phyloP scores from a whole-genome alignment of 1,139 yeast genomes.

The Lodderomyces metapsilosis region DNA sequence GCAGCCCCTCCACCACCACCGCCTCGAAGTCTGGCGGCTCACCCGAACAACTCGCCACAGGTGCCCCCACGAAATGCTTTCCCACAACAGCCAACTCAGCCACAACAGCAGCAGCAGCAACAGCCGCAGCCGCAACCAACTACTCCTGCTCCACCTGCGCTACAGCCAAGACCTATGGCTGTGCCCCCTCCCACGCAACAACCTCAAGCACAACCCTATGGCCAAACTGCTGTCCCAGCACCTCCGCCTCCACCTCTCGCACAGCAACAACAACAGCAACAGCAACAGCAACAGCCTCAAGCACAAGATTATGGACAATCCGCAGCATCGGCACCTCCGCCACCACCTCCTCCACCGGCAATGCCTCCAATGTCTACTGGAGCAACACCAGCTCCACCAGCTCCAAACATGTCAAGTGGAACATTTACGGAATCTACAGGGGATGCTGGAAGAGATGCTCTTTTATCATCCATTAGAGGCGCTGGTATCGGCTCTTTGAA shows the following conservation, averaged over 20 bases:
- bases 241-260: conserved; percentile 19
- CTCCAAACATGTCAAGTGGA: conserved; percentile 16
- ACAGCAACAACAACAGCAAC: too few species aligned
- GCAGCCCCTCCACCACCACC: conserved; percentile 16
- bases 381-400: conserved; percentile 15
- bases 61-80: conserved; percentile 10
- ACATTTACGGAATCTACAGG: conserved; percentile 30
- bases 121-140: conserved; percentile 24
- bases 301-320: background rate
- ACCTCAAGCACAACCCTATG: conserved; percentile 8
- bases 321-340: conserved; percentile 23
- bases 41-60: conserved; percentile 5
- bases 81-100: conserved; percentile 24
- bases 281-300: conserved; percentile 19
- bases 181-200: conserved; percentile 4
- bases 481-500: conserved; percentile 68
- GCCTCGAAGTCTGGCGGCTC: conserved; percentile 8
- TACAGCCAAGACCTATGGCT: conserved; percentile 14
- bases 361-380: conserved; percentile 18
- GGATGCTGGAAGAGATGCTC: conserved; percentile 72
- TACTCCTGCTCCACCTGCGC: conserved; percentile 27
- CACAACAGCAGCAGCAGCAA: conserved; percentile 13
- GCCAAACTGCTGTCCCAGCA: conserved; percentile 12
- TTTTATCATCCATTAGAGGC: conserved; percentile 81
- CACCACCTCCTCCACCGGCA: conserved; percentile 18